Percentiles rank a stretch among this genome's conserved stretches.
Evolutionary conservation across 164 flowering plant species (phyloP).

Genomic region (Aristolochia californica): DNA sequence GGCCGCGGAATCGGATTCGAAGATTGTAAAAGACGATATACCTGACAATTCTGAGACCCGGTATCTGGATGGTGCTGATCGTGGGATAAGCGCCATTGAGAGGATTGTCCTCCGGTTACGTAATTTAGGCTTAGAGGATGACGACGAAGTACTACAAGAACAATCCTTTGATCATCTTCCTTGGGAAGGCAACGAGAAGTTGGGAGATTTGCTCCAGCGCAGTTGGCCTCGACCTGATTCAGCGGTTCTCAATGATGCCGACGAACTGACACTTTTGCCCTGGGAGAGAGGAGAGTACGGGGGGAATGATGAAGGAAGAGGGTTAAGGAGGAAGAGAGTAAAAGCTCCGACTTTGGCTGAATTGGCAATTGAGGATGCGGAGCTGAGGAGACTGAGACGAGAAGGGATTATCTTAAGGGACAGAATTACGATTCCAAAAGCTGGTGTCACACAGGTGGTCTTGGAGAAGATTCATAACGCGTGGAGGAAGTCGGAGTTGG

Average conservation of each 20-base stretch:
- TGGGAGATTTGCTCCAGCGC: conserved; percentile 71
- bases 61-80: conserved; percentile 17
- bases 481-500: conserved; percentile 88
- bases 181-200: conserved; percentile 48
- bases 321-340: conserved; percentile 30
- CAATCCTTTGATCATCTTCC: conserved; percentile 13
- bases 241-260: conserved; percentile 24
- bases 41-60: conserved; percentile 11
- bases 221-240: conserved; percentile 80
- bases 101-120: conserved; percentile 70
- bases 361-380: conserved; percentile 69
- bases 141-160: conserved; percentile 40
- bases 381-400: conserved; percentile 75
- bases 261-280: conserved; percentile 41
- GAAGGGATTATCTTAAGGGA: conserved; percentile 69
- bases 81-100: conserved; percentile 47
- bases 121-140: conserved; percentile 58
- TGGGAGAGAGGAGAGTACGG: conserved; percentile 52
- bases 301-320: conserved; percentile 22
- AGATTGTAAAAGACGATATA: neutral
- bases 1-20: neutral
- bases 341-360: conserved; percentile 83
- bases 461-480: conserved; percentile 71
- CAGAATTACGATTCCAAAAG: conserved; percentile 78
- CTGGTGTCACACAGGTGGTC: conserved; percentile 73